phyloP scores from a whole-genome alignment of 2,329 filamentous ascomycete species.

The Aureobasidium sp. region DNA sequence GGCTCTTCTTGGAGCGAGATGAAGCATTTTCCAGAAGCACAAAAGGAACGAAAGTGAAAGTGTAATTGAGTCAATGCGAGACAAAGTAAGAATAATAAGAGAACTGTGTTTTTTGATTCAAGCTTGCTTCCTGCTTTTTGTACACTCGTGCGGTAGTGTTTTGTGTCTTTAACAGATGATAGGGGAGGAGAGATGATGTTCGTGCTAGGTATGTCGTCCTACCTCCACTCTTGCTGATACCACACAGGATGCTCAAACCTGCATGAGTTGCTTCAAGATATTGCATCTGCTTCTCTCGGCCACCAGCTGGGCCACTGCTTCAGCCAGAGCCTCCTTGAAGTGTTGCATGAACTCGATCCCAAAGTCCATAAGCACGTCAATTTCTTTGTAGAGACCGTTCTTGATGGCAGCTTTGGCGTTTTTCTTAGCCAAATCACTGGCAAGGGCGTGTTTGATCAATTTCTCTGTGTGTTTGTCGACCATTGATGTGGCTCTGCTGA shows the following conservation, averaged over 20 bases:
- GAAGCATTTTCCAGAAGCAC: not conserved
- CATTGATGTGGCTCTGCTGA: not conserved
- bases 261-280: not conserved
- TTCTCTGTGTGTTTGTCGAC: not conserved
- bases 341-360: not conserved
- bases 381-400: not conserved
- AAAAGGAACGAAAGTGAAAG: conserved; percentile 1
- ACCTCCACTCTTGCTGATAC: not conserved
- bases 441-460: not conserved
- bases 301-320: not conserved
- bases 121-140: not conserved
- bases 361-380: not conserved
- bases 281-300: not conserved
- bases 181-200: not conserved
- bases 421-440: too few species aligned
- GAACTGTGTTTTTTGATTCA: not conserved
- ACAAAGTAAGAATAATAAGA: conserved; percentile 8
- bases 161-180: not conserved
- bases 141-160: not conserved
- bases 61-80: not conserved
- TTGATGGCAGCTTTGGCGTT: not conserved
- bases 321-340: not conserved
- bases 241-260: not conserved
- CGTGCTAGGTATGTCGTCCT: not conserved
- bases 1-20: not conserved